phyloP scores from a whole-genome alignment of 169 alveolate species.

The Plasmodium cynomolgi region DNA sequence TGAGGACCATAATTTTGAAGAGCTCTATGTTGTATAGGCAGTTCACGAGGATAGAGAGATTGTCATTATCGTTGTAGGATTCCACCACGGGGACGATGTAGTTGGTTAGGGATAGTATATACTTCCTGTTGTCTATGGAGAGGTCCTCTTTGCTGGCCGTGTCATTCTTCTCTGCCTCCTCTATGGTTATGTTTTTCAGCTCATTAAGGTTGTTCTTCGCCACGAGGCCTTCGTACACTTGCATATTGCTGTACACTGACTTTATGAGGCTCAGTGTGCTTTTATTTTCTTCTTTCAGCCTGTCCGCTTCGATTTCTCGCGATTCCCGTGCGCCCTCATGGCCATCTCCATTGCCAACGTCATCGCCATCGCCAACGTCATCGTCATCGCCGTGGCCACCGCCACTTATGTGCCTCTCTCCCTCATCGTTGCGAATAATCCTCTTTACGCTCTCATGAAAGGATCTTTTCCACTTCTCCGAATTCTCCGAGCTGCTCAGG shows the following conservation, averaged over 20 bases:
- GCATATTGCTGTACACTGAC: not conserved
- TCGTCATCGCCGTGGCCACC: not conserved
- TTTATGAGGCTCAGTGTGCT: not conserved
- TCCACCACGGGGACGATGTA: conserved; percentile 67
- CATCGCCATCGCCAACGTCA: not conserved
- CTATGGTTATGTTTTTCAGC: not conserved
- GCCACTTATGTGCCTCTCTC: not conserved
- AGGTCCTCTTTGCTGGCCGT: not conserved
- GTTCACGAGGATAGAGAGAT: conserved; percentile 54
- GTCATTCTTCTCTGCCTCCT: not conserved
- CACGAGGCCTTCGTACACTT: not conserved
- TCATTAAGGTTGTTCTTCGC: conserved; percentile 16
- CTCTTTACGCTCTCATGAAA: not conserved
- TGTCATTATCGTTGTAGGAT: conserved; percentile 60
- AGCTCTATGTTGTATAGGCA: conserved; percentile 54
- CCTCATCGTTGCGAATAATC: not conserved
- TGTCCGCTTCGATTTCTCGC: not conserved
- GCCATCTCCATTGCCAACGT: not conserved
- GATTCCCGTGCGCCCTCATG: not conserved
- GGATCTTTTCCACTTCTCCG: not conserved
- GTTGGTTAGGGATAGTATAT: conserved; percentile 53
- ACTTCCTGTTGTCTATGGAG: conserved; percentile 20
- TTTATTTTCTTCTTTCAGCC: not conserved
- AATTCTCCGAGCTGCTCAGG: conserved; percentile 6
- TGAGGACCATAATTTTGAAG: conserved; percentile 45